phyloP scores from a whole-genome alignment of 2,329 filamentous ascomycete genomes.

The Plenodomus lindquistii region DNA sequence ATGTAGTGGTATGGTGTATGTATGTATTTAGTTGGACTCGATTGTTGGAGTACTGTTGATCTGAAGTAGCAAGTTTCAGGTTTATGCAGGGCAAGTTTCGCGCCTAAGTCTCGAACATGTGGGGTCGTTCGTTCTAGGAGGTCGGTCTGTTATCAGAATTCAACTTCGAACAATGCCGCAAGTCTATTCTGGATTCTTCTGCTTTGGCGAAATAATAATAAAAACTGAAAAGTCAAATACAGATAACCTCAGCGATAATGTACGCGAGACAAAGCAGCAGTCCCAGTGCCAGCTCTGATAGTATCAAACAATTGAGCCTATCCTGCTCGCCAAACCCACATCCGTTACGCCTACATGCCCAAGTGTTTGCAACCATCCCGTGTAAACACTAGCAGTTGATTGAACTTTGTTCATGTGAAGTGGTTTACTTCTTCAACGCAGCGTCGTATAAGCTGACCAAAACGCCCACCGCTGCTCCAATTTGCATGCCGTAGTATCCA shows the following conservation, averaged over 20 bases:
- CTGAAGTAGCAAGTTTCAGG: background rate
- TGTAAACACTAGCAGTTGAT: slow-evolving; percentile 1
- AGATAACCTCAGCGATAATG: background rate
- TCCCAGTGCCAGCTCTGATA: background rate
- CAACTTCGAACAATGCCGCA: too few species aligned
- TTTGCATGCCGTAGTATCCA: slow-evolving; percentile 70
- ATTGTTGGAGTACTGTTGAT: background rate
- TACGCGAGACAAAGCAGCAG: too few species aligned
- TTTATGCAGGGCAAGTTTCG: background rate
- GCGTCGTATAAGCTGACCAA: slow-evolving; percentile 77
- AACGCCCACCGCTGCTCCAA: slow-evolving; percentile 69
- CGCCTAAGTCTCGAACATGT: background rate
- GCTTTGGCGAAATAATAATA: too few species aligned
- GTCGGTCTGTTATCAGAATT: background rate
- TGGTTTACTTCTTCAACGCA: slow-evolving; percentile 62
- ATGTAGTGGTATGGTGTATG: background rate
- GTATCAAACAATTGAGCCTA: background rate
- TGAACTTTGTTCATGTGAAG: background rate
- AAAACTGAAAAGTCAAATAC: background rate
- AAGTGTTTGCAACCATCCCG: background rate
- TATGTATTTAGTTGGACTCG: too few species aligned
- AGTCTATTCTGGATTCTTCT: too few species aligned
- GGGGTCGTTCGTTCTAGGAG: background rate
- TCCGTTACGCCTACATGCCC: slow-evolving; percentile 2
- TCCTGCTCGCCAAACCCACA: background rate